Percentiles rank a stretch among this genome's conserved stretches.
Conservation (phyloP, 805 yeast genomes). For the Maudiozyma turicensis region DNA sequence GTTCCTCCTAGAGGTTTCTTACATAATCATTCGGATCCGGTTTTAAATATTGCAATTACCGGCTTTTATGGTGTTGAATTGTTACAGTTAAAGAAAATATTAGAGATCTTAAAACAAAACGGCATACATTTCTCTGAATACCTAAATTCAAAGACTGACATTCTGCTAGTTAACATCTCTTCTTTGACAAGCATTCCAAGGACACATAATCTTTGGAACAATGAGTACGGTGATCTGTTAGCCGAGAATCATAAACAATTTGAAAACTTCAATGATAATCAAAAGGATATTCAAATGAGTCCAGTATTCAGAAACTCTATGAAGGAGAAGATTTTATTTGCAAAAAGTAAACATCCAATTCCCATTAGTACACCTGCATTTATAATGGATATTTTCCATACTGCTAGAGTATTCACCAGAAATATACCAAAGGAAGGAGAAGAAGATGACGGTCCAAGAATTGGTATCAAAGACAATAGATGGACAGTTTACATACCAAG, state of each 20-base stretch:
- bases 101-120: conserved; percentile 38
- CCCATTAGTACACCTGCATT: conserved; percentile 28
- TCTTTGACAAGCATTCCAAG: conserved; percentile 21
- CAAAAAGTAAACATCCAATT: conserved; percentile 21
- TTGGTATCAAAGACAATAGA: conserved; percentile 9
- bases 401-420: conserved; percentile 1
- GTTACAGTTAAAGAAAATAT: conserved; percentile 57
- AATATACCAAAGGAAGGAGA: not conserved
- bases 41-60: conserved; percentile 40
- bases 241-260: conserved; percentile 1
- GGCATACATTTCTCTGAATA: conserved; percentile 20
- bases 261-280: conserved; percentile 2
- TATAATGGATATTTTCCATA: conserved; percentile 18
- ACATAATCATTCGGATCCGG: conserved; percentile 10
- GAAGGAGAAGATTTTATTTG: conserved; percentile 27
- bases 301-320: conserved; percentile 25
- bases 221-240: conserved; percentile 23
- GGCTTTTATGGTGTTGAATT: conserved; percentile 75
- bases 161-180: conserved; percentile 23
- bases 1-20: conserved; percentile 17
- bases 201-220: conserved; percentile 22
- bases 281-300: conserved; percentile 8
- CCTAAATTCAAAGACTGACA: conserved; percentile 24
- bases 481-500: conserved; percentile 30
- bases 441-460: not conserved